Evolutionary conservation across 2,329 filamentous ascomycete genomes (phyloP), one percentile per base, ranked within the genome.

Genomic region (Fusarium incarnatum): DNA sequence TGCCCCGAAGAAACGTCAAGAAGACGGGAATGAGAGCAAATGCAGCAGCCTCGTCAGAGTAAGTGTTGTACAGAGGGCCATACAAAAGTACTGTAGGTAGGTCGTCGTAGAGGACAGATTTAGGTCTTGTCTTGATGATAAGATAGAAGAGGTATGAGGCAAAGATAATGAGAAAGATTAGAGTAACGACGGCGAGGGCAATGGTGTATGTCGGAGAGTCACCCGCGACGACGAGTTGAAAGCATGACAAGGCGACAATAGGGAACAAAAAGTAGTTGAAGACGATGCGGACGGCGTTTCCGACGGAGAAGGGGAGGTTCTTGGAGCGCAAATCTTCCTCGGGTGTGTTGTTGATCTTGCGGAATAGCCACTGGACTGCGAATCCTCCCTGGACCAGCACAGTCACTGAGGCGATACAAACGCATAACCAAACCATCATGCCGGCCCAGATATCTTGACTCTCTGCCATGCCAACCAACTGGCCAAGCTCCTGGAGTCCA

Each of bases 51-150:
- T 95, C 92, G 78, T 99, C 96, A 25, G 93, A 96, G 79, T 97
- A 98, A 0, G 96, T 99, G 81, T 99, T 99, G 81, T 99, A 99
- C 10, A 99, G 84, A 8, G 96, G 94, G 0, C 96, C 96, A 74
- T 97, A 98, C 2, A 94, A 86, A 4, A 99, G 85, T 11, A 98
- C 90, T 0, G 94, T 98, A 9, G 94, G 90, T 50, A 99, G 85
- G 76, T 98, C 94, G 80, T 99, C 96, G 78, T 98, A 99, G 12
- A 99, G 85, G 71, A 94, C 92, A 3, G 94, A 92, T 65, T 94
- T 91, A 8, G 94, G 94, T 69, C 92, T 90, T 1, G 93, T 96
- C 25, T 85, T 89, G 60, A 91, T 89, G 74, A 98, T 95, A 53
- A 97, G 85, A 76, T 89, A 89, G 49, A 97, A 88, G 27, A 97